Percentiles rank a stretch among this genome's conserved stretches.
Evolutionary conservation across 106 monocot species (phyloP).

Genomic region (Cymbidium sinense): DNA sequence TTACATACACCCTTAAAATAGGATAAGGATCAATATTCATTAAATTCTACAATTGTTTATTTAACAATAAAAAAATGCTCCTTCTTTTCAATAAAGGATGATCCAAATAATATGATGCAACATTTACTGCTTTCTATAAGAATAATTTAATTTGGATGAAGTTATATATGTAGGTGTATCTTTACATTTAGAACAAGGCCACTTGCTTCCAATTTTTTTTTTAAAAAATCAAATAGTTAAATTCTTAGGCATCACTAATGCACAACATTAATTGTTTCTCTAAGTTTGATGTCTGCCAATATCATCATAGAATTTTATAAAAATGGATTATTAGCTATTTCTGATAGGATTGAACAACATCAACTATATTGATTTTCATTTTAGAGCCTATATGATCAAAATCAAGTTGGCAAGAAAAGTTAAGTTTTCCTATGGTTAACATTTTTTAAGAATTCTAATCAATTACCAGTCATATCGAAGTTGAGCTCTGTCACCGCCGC

Average conservation of each 20-base stretch:
- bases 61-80: too few species aligned
- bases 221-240: not conserved
- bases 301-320: too few species aligned
- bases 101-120: not conserved
- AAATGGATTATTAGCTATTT: too few species aligned
- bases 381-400: not conserved
- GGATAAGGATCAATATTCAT: too few species aligned
- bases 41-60: too few species aligned
- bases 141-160: not conserved
- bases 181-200: not conserved
- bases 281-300: too few species aligned
- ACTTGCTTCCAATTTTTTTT: not conserved
- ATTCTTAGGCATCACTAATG: not conserved
- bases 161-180: not conserved
- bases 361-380: not conserved
- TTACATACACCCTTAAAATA: too few species aligned
- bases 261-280: too few species aligned
- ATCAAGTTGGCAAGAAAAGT: not conserved
- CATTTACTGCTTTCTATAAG: not conserved
- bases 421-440: not conserved
- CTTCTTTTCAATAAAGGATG: too few species aligned
- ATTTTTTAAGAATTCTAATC: not conserved
- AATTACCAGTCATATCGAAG: constrained; percentile 87
- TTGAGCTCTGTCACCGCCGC: constrained; percentile 89
- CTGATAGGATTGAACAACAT: too few species aligned